Evolutionary conservation across 2,329 filamentous ascomycete species (phyloP), one percentile per base, ranked within the genome.

Genomic region (Apiospora marii): DNA sequence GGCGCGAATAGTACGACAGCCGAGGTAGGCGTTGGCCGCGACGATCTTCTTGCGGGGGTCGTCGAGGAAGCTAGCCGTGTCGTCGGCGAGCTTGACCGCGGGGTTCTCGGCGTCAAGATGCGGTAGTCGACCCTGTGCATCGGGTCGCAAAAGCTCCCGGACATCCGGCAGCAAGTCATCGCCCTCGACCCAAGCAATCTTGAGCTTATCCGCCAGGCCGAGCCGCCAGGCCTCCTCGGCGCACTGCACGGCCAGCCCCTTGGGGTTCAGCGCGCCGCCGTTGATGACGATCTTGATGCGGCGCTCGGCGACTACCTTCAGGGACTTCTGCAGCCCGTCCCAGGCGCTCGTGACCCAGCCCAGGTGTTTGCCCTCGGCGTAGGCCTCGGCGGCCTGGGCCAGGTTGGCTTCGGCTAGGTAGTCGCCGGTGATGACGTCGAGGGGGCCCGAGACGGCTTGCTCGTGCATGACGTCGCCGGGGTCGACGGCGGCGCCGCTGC

Each of bases 281-380:
- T 90, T 89, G 72, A 88, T 82, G 69, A 88, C 80, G 16, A 89
- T 82, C 72, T 86, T 87, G 78, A 89, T 88, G 0, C 81, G 75
- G 72, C 86, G 83, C 71, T 85, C 80, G 6, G 74, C 69, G 71
- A 78, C 12, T 84, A 73, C 72, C 69, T 73, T 22, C 51, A 78
- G 70, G 64, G 75, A 72, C 46, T 75, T 72, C n/a, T 73, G 70
- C 64, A 77, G 74, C 6, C 76, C 77, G 41, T 74, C 80, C 76
- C 70, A 82, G 78, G 75, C 87, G 72, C 75, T 85, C 71, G 74
- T 81, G 78, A 78, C 79, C 48, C 82, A 83, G 46, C 83, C 82
- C 4, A 80, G 77, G 34, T 82, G 78, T 27, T 73, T 53, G 4
- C 74, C 73, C 3, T 70, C 70, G 19, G 81, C 75, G 68, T 82